phyloP scores from a whole-genome alignment of 1,284 basidiomycete species.

The Taiwanofungus camphoratus region DNA sequence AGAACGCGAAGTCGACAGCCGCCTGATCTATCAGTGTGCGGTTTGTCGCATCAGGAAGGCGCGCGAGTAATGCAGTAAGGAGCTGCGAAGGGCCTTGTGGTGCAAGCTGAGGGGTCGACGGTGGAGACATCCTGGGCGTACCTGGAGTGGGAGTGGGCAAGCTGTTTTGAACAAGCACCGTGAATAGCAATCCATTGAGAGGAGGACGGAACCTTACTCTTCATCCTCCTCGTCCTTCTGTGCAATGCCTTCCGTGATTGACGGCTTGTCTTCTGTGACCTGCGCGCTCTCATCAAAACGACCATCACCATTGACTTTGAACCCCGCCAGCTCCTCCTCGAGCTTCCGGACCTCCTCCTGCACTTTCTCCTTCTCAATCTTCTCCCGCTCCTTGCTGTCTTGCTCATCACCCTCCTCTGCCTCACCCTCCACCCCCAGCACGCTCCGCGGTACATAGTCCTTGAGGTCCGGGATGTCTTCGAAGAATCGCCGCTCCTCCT shows the following conservation, averaged over 20 bases:
- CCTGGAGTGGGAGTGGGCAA: constrained; percentile 57
- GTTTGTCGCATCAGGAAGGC: constrained; percentile 90
- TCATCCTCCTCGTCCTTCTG: constrained; percentile 44
- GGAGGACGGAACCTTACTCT: constrained; percentile 25
- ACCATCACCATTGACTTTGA: constrained; percentile 35
- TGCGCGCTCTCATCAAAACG: neutral
- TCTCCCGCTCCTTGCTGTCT: constrained; percentile 40
- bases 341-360: constrained; percentile 63
- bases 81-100: constrained; percentile 90
- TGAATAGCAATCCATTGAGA: neutral
- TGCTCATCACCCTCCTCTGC: constrained; percentile 32
- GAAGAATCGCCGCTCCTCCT: constrained; percentile 93
- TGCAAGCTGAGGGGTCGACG: constrained; percentile 60
- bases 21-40: constrained; percentile 90
- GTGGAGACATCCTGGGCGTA: constrained; percentile 59
- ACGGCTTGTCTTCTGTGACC: constrained; percentile 11
- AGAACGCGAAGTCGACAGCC: constrained; percentile 92
- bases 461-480: constrained; percentile 91
- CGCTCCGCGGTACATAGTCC: constrained; percentile 84
- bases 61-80: constrained; percentile 87
- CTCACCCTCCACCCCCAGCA: constrained; percentile 79
- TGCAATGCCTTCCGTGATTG: constrained; percentile 18
- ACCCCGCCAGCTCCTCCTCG: constrained; percentile 56
- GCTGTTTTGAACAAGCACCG: constrained; percentile 25
- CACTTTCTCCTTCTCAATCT: constrained; percentile 43